Conservation (phyloP, 2,329 filamentous ascomycete genomes). For the Aquanectria penicillioides region DNA sequence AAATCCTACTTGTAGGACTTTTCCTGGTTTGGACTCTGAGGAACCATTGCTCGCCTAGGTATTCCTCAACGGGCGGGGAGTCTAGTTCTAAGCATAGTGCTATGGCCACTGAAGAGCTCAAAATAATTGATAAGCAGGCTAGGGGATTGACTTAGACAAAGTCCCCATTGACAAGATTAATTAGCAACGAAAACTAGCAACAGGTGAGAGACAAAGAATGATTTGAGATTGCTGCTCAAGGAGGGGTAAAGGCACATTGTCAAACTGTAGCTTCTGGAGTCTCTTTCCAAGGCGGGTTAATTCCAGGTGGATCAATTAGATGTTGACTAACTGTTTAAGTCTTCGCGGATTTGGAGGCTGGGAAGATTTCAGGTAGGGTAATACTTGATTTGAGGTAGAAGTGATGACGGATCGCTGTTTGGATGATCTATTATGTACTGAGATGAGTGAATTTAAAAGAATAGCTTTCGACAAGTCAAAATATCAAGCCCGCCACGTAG, state of each 20-base stretch:
- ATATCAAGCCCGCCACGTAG: background rate
- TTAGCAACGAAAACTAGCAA: slow-evolving; percentile 20
- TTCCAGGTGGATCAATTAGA: background rate
- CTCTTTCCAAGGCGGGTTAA: slow-evolving; percentile 1
- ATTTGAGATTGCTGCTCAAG: slow-evolving; percentile 12
- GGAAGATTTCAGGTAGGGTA: slow-evolving; percentile 12
- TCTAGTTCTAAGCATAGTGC: slow-evolving; percentile 1
- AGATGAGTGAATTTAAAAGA: no score
- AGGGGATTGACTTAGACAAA: background rate
- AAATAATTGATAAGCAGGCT: slow-evolving; percentile 3
- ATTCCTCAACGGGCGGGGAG: slow-evolving; percentile 28
- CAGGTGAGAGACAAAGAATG: slow-evolving; percentile 13
- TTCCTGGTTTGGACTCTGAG: background rate
- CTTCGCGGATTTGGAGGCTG: slow-evolving; percentile 15
- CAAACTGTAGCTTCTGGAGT: background rate
- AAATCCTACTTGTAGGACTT: slow-evolving; percentile 26
- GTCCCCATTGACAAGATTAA: background rate
- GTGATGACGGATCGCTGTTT: background rate
- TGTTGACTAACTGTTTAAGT: background rate
- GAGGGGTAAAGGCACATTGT: slow-evolving; percentile 8
- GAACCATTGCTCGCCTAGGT: background rate
- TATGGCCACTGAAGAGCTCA: slow-evolving; percentile 10
- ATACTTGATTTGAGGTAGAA: slow-evolving; percentile 12
- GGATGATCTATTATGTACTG: no score
- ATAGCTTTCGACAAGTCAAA: background rate